Evolutionary conservation across 2,329 filamentous ascomycete genomes (phyloP), one percentile per base, ranked within the genome.

Genomic region (Botrytis byssoidea): DNA sequence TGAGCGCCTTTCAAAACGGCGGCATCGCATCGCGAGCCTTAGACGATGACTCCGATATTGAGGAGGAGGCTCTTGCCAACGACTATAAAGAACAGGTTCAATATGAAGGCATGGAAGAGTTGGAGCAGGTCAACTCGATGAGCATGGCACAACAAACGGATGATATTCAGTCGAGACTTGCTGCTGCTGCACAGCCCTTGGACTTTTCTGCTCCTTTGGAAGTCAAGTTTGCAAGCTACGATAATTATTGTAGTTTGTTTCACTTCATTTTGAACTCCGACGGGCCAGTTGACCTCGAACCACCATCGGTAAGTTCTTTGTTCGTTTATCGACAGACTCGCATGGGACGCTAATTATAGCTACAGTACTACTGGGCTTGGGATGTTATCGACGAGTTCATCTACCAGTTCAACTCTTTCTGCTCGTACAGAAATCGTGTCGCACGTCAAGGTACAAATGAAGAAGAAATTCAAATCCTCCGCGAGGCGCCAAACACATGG

Each of bases 301-400:
- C 95, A 77, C 96, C 96, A 79, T 97, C 95, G 83, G 95, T 98
- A 88, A 86, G 93, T 88, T 75, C 61, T 72, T 57, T 69, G 69
- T 48, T 74, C 29, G 57, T 59, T 69, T 29, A 7, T 35, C 60
- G 37, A 37, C 20, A 55, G 22, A 29, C 14, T 57, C n/a, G 51
- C 55, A 40, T 32, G n/a, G 32, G 51, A 71, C 79, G 60, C 81
- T 80, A 72, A 78, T 61, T 72, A 46, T 48, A 68, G 59, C 72
- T 66, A 63, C 83, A 98, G 94, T 97, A 97, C 86, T 98, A 95
- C 87, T 99, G 96, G 96, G 96, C 96, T 60, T 99, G 96, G 96
- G 96, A 99, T 84, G 95, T 98, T 79, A 98, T 99, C 85, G 96
- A 99, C 84, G 96, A 99, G 85, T 99, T 99, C 87, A 98, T 99